These are phyloP conservation scores for Hypoxylon intermedium DNA, from an alignment of 495 filamentous ascomycete species.

Conservation along the genomic window DNA sequence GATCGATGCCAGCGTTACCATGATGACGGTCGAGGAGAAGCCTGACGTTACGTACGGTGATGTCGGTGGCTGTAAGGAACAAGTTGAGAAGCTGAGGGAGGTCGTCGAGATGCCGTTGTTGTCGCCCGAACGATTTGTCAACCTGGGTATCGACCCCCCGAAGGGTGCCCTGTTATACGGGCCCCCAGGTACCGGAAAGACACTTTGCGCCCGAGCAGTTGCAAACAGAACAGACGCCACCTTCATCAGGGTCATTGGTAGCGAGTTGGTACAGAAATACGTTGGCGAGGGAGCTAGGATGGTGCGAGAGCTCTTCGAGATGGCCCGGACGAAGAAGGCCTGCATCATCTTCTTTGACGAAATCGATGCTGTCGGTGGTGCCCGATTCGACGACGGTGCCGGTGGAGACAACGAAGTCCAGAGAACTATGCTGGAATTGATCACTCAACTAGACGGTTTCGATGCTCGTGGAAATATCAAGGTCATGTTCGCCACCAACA, in stretches of 20 bases:
- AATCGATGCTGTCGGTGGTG: constrained; percentile 96
- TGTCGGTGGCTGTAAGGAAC: constrained; percentile 98
- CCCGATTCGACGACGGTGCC: constrained; percentile 97
- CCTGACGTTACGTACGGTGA: constrained; percentile 99
- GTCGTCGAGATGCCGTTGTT: constrained; percentile 98
- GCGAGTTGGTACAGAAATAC: constrained; percentile 97
- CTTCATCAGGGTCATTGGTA: constrained; percentile 97
- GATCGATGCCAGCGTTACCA: constrained; percentile 98
- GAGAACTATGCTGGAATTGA: constrained; percentile 97
- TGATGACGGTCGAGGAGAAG: constrained; percentile 99
- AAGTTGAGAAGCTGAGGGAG: constrained; percentile 98
- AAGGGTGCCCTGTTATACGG: constrained; percentile 98
- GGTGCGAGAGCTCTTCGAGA: constrained; percentile 98
- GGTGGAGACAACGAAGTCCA: constrained; percentile 99
- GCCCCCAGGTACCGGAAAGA: constrained; percentile 96
- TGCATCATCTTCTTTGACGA: constrained; percentile 99
- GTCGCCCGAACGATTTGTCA: constrained; percentile 95
- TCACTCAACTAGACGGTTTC: constrained; percentile 97
- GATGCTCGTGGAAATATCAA: constrained; percentile 98
- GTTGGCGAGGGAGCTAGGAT: constrained; percentile 97
- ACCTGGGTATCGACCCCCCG: constrained; percentile 95
- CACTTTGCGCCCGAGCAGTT: constrained; percentile 94
- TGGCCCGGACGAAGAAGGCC: constrained; percentile 99
- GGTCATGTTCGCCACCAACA: constrained; percentile 99
- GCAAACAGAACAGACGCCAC: constrained; percentile 98